These are phyloP conservation scores for Kodamaea sp. DNA, from an alignment of 1,139 yeast genomes.

Conservation along the genomic window DNA sequence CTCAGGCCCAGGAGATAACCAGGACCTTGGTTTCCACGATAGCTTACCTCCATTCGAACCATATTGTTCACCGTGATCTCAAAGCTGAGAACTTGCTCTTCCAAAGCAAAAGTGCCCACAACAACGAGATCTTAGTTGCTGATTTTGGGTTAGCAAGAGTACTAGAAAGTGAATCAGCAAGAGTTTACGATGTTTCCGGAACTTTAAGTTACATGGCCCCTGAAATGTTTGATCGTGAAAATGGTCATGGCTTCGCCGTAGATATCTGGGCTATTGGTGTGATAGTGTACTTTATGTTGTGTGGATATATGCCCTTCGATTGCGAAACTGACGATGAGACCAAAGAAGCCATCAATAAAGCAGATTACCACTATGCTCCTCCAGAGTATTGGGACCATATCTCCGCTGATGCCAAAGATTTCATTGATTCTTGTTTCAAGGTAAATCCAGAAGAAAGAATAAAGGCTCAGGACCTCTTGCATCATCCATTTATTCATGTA, in stretches of 20 bases:
- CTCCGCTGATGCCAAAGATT: slow-evolving; percentile 58
- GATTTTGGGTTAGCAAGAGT: slow-evolving; percentile 67
- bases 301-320: slow-evolving; percentile 81
- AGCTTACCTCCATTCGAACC: slow-evolving; percentile 30
- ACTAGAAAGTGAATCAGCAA: slow-evolving; percentile 16
- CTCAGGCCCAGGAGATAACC: slow-evolving; percentile 49
- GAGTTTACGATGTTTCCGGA: slow-evolving; percentile 46
- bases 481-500: slow-evolving; percentile 51
- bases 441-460: slow-evolving; percentile 49
- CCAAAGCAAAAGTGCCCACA: slow-evolving; percentile 21
- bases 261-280: slow-evolving; percentile 85
- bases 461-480: slow-evolving; percentile 45
- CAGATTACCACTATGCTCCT: slow-evolving; percentile 63
- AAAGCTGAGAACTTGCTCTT: slow-evolving; percentile 45
- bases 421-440: slow-evolving; percentile 56
- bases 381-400: slow-evolving; percentile 58
- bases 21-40: slow-evolving; percentile 31
- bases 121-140: slow-evolving; percentile 57
- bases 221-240: slow-evolving; percentile 51
- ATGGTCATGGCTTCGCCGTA: slow-evolving; percentile 59
- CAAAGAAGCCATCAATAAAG: slow-evolving; percentile 55
- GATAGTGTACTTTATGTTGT: slow-evolving; percentile 65
- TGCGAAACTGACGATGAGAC: slow-evolving; percentile 74
- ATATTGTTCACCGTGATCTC: slow-evolving; percentile 44
- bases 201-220: slow-evolving; percentile 81